These are phyloP conservation scores for Trametes gibbosa DNA, from an alignment of 768 basidiomycete genomes.

Conservation along the genomic window DNA sequence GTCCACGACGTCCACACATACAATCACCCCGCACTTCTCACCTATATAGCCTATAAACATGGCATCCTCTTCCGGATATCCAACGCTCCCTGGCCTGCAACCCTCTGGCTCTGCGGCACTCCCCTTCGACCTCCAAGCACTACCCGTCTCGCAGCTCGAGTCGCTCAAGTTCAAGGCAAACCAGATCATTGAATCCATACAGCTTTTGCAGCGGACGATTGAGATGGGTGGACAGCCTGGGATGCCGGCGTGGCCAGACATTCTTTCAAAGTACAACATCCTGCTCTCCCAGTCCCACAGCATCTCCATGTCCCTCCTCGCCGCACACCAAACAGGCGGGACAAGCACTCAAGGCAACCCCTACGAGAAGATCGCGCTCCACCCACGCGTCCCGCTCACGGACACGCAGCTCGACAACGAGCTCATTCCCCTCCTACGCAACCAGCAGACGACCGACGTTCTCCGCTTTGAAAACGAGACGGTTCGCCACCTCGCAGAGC, in stretches of 20 bases:
- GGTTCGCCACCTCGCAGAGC: slow-evolving; percentile 65
- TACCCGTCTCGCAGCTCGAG: slow-evolving; percentile 71
- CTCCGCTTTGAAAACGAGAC: slow-evolving; percentile 67
- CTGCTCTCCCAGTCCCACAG: slow-evolving; percentile 80
- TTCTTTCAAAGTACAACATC: slow-evolving; percentile 82
- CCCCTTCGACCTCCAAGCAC: slow-evolving; percentile 31
- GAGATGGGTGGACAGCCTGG: slow-evolving; percentile 51
- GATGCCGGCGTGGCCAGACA: slow-evolving; percentile 87
- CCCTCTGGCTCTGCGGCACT: slow-evolving; percentile 5
- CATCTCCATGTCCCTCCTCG: slow-evolving; percentile 62
- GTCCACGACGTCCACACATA: neutral
- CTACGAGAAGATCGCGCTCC: slow-evolving; percentile 66
- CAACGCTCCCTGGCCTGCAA: neutral
- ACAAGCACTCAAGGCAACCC: slow-evolving; percentile 37
- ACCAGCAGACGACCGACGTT: slow-evolving; percentile 78
- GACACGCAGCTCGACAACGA: slow-evolving; percentile 72
- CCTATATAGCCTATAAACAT: neutral
- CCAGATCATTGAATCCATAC: slow-evolving; percentile 78
- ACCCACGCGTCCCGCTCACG: slow-evolving; percentile 46
- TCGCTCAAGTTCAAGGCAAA: slow-evolving; percentile 73
- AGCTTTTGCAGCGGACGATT: slow-evolving; percentile 59
- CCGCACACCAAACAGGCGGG: slow-evolving; percentile 23
- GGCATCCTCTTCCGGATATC: slow-evolving; percentile 2
- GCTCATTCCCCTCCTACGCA: slow-evolving; percentile 71
- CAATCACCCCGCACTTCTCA: too few species aligned